Evolutionary conservation across 495 filamentous ascomycete genomes (phyloP).

Genomic region (Cryomyces antarcticus): DNA sequence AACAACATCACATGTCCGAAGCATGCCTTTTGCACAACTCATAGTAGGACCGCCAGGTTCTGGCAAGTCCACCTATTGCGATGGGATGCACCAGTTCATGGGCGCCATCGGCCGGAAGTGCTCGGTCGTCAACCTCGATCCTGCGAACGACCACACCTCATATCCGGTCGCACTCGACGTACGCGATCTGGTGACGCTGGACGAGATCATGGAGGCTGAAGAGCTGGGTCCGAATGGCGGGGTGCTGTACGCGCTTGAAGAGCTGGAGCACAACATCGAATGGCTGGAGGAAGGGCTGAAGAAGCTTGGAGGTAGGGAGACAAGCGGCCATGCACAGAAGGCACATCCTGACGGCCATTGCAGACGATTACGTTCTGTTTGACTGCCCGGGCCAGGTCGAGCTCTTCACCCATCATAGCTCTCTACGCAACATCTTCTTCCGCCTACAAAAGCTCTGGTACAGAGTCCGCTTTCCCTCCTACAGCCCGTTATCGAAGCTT

Average conservation of each 20-base stretch:
- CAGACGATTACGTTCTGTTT: slow-evolving; percentile 84
- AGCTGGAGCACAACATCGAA: slow-evolving; percentile 78
- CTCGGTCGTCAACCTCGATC: slow-evolving; percentile 89
- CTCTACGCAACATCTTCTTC: slow-evolving; percentile 77
- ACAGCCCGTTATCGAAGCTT: neutral
- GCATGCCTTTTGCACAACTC: slow-evolving; percentile 51
- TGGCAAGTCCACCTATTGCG: slow-evolving; percentile 93
- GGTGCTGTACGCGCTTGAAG: slow-evolving; percentile 80
- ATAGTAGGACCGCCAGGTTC: slow-evolving; percentile 83
- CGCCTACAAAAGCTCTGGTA: slow-evolving; percentile 79
- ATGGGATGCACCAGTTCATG: slow-evolving; percentile 98
- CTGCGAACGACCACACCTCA: slow-evolving; percentile 70
- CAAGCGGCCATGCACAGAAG: neutral
- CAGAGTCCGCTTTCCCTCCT: slow-evolving; percentile 38
- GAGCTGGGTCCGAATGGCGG: slow-evolving; percentile 83
- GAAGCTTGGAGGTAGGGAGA: slow-evolving; percentile 4
- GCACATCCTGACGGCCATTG: no score
- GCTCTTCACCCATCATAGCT: slow-evolving; percentile 83
- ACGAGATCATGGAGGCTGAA: slow-evolving; percentile 91
- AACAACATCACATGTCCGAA: neutral
- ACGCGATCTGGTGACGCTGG: slow-evolving; percentile 65
- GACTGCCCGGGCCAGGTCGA: slow-evolving; percentile 96
- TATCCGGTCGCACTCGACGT: slow-evolving; percentile 83
- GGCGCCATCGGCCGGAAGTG: slow-evolving; percentile 83
- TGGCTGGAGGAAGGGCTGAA: slow-evolving; percentile 56